A percentile compares a stretch with the other conserved stretches of the same genome.
Conservation (phyloP, 164 flowering plant species). For the Stephania yunnanensis region DNA sequence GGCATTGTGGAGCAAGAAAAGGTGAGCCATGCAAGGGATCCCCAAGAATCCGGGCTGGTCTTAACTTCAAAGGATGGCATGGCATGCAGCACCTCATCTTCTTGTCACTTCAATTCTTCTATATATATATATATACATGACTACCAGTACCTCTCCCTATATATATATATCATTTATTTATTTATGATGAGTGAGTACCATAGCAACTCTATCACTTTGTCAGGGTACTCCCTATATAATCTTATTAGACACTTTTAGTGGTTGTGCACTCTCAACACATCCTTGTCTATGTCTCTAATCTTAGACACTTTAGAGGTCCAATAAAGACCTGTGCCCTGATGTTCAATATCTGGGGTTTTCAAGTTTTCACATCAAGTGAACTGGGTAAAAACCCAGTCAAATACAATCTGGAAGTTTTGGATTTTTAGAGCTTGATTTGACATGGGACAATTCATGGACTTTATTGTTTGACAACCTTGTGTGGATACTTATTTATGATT, state of each 20-base stretch:
- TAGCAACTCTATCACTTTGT: neutral
- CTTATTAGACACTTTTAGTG: neutral
- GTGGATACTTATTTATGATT: neutral
- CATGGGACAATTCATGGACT: neutral
- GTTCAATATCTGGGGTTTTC: neutral
- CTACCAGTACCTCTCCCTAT: neutral
- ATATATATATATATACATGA: too few species aligned
- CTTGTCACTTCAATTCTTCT: neutral
- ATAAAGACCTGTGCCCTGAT: neutral
- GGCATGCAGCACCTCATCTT: neutral
- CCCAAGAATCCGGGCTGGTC: too few species aligned
- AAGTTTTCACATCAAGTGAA: neutral
- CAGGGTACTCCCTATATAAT: neutral
- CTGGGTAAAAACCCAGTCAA: neutral
- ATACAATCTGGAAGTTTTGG: neutral
- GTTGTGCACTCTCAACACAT: neutral
- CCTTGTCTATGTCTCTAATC: neutral
- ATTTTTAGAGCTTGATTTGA: neutral
- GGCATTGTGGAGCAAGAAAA: too few species aligned
- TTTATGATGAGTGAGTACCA: neutral
- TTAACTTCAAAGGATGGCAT: too few species aligned
- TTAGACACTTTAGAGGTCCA: neutral
- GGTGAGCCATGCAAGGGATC: too few species aligned
- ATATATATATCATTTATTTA: too few species aligned
- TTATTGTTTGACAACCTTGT: neutral